Base-by-base conservation (phyloP, 495 filamentous ascomycete genomes). In the Penicillium nucicola region DNA sequence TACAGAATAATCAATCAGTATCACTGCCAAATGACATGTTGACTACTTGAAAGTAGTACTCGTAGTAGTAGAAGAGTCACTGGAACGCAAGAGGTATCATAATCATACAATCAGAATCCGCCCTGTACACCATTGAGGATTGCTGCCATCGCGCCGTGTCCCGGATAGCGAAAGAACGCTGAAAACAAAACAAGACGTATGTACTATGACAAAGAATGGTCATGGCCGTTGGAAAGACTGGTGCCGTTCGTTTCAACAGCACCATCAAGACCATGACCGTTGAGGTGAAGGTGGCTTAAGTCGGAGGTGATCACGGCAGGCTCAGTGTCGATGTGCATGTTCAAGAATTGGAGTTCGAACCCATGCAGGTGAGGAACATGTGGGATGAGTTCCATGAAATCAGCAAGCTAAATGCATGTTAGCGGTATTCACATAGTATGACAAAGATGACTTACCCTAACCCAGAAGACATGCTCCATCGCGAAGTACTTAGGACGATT, bases 381-480 rank as follows among this genome's bases (percentile, higher is more conserved):
- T 13, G 86, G 84, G 25, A 88, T 78, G 31, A 86, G 79, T 57
- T 79, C 82, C 75, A 87, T 80, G 65, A 90, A 88, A 62, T 90
- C 87, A 43, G 84, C 84, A 42, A 86, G 78, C 82, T 86, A 20
- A 8, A 25, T 19, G 19, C 2, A 40, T 69, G 59, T 77, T 59
- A 58, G 55, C 20, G 14, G n/a, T 30, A 13, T 45, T 30, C n/a
- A 15, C 32, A 20, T 18, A 44, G 5, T 0, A 49, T 38, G 19
- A 30, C 28, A 37, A 31, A 6, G 2, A 30, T 12, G 18, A 64
- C 68, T 55, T 74, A 88, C 85, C 74, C 83, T 87, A 58, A 92
- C 79, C 76, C 89, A 90, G 65, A 92, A 92, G 63, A 90, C 74
- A 57, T 86, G 73, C 49, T 77, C 72, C 69, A 82, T 72, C 14